These are phyloP conservation scores for Entelexis sorbosivorans DNA, from an alignment of 1,139 yeast genomes.

Conservation along the genomic window DNA sequence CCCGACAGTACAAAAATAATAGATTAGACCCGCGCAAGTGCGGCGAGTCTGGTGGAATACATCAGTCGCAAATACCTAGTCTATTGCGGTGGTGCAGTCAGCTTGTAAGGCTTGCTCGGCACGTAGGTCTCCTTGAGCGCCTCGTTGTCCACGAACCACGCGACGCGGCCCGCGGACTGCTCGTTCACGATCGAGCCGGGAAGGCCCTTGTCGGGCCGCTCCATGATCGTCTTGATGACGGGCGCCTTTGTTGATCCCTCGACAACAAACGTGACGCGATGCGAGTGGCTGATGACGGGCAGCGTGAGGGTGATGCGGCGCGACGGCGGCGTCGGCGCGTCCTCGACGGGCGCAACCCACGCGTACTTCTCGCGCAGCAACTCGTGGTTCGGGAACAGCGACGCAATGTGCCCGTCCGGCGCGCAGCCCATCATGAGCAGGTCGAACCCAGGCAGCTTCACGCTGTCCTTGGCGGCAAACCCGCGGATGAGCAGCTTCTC, in stretches of 20 bases:
- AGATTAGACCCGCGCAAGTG: neutral
- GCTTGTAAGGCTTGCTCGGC: slow-evolving; percentile 64
- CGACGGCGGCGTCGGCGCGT: slow-evolving; percentile 84
- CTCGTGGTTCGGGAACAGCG: slow-evolving; percentile 86
- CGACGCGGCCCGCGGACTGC: slow-evolving; percentile 90
- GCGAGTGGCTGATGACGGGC: slow-evolving; percentile 92
- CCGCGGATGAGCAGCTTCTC: slow-evolving; percentile 76
- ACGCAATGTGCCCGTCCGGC: slow-evolving; percentile 96
- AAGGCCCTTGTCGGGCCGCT: slow-evolving; percentile 91
- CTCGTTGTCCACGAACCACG: slow-evolving; percentile 96
- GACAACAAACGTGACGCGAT: slow-evolving; percentile 83
- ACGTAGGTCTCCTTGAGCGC: slow-evolving; percentile 77
- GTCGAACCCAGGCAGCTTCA: slow-evolving; percentile 90
- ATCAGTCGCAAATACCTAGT: neutral
- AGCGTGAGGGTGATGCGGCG: slow-evolving; percentile 84
- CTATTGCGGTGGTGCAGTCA: slow-evolving; percentile 27
- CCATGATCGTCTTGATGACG: slow-evolving; percentile 83
- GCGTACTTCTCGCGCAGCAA: slow-evolving; percentile 82
- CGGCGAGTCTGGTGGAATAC: no score
- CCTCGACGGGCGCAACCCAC: slow-evolving; percentile 90
- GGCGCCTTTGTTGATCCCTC: slow-evolving; percentile 96
- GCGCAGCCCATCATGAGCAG: slow-evolving; percentile 88
- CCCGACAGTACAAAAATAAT: no score
- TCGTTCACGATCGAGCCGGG: slow-evolving; percentile 93
- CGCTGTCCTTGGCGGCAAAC: slow-evolving; percentile 94